phyloP scores from a whole-genome alignment of 768 basidiomycete species.

The Multifurca ochricompacta region DNA sequence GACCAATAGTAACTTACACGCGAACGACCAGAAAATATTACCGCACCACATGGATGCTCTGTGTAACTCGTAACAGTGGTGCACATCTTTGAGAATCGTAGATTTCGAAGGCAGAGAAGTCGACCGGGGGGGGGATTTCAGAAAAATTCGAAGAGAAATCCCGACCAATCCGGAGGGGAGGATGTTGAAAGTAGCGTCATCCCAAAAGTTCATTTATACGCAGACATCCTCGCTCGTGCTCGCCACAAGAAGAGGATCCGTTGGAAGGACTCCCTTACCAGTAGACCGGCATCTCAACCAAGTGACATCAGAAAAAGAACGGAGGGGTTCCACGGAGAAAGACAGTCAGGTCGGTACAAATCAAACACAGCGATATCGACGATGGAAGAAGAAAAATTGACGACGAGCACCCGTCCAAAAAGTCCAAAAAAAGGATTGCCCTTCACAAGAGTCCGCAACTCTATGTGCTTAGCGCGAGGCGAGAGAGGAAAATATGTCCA shows the following conservation, averaged over 20 bases:
- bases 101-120: neutral
- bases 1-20: neutral
- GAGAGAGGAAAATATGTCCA: neutral
- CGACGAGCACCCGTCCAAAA: too few relatives aligned
- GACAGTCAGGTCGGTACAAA: too few relatives aligned
- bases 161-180: too few relatives aligned
- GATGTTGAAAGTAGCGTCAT: neutral
- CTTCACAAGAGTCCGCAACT: neutral
- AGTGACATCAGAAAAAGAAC: too few relatives aligned
- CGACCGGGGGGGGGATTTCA: too few relatives aligned
- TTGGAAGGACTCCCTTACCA: neutral
- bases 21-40: slow-evolving; percentile 10
- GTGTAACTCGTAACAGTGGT: slow-evolving; percentile 9
- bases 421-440: too few relatives aligned
- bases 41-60: slow-evolving; percentile 10
- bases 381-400: too few relatives aligned
- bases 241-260: neutral
- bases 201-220: slow-evolving; percentile 2
- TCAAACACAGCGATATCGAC: neutral
- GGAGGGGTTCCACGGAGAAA: too few relatives aligned
- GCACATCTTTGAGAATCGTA: slow-evolving; percentile 3
- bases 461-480: neutral
- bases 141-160: neutral
- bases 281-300: too few relatives aligned
- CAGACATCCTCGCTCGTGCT: neutral